phyloP scores from a whole-genome alignment of 192 early-diverging fungal species.

The Backusella luteola region DNA sequence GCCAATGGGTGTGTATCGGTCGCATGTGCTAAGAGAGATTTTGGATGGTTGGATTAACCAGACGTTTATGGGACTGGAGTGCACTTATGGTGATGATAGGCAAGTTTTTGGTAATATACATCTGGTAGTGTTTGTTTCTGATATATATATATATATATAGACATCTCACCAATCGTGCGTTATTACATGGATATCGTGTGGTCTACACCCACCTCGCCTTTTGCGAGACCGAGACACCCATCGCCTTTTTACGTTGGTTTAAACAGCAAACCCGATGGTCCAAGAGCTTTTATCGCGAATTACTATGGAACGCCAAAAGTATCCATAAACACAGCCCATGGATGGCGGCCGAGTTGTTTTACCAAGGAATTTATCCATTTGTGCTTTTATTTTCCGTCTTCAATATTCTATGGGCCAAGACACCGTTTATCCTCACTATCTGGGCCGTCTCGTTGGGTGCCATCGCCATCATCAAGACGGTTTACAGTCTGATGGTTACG shows the following conservation, averaged over 20 bases:
- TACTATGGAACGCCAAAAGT: constrained; percentile 44
- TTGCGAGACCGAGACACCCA: constrained; percentile 61
- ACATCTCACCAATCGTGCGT: constrained; percentile 57
- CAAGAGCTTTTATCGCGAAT: constrained; percentile 62
- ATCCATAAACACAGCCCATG: constrained; percentile 57
- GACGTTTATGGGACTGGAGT: constrained; percentile 53
- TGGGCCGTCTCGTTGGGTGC: constrained; percentile 47
- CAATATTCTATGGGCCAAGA: constrained; percentile 30
- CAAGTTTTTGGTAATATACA: background rate
- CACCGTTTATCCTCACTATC: constrained; percentile 36
- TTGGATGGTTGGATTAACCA: constrained; percentile 58
- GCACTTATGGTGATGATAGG: constrained; percentile 66
- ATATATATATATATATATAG: background rate
- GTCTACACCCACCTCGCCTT: constrained; percentile 57
- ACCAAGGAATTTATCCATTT: constrained; percentile 62
- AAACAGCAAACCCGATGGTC: constrained; percentile 66
- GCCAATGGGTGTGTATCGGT: constrained; percentile 59
- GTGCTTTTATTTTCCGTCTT: constrained; percentile 54
- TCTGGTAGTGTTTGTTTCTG: background rate
- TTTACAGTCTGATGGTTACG: constrained; percentile 40
- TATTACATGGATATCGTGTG: constrained; percentile 47
- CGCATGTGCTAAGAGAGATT: constrained; percentile 43
- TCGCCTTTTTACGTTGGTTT: constrained; percentile 56
- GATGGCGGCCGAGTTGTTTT: constrained; percentile 60
- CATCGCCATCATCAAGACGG: constrained; percentile 47